phyloP scores from a whole-genome alignment of 108 stramenopile genomes.

The Pseudonitzschia delicatissima region DNA sequence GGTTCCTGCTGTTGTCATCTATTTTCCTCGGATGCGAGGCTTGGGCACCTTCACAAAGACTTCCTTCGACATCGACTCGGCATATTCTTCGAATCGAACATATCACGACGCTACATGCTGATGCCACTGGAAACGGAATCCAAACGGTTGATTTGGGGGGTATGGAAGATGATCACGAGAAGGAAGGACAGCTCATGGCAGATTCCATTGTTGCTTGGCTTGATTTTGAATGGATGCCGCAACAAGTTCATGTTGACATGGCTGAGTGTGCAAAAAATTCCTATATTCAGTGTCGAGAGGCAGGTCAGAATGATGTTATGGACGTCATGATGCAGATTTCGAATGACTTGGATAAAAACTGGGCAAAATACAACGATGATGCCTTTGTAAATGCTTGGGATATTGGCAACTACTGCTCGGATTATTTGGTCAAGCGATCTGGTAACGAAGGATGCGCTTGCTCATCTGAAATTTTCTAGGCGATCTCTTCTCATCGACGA shows the following conservation, averaged over 20 bases:
- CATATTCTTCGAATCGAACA: not conserved
- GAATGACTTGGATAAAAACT: conserved; percentile 56
- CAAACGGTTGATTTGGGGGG: conserved; percentile 2
- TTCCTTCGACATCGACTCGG: not conserved
- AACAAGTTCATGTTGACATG: conserved; percentile 73
- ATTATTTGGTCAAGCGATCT: conserved; percentile 61
- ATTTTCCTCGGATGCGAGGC: not conserved
- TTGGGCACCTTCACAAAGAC: not conserved
- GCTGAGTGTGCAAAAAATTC: conserved; percentile 61
- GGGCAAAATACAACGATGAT: conserved; percentile 73
- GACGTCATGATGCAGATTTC: conserved; percentile 73
- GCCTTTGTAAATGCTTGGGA: conserved; percentile 89
- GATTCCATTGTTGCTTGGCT: conserved; percentile 64
- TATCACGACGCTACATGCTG: not conserved
- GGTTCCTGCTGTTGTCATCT: not conserved
- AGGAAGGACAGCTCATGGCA: conserved; percentile 59
- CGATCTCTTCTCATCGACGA: too few species aligned
- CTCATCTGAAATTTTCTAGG: conserved; percentile 47
- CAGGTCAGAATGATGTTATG: conserved; percentile 59
- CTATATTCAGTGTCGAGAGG: conserved; percentile 54
- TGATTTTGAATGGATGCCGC: conserved; percentile 77
- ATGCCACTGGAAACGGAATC: not conserved
- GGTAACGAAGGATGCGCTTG: conserved; percentile 78
- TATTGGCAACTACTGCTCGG: conserved; percentile 77
- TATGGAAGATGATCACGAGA: conserved; percentile 45